These are phyloP conservation scores for Termitomyces sp. DNA, from an alignment of 768 basidiomycete species.

Conservation along the genomic window DNA sequence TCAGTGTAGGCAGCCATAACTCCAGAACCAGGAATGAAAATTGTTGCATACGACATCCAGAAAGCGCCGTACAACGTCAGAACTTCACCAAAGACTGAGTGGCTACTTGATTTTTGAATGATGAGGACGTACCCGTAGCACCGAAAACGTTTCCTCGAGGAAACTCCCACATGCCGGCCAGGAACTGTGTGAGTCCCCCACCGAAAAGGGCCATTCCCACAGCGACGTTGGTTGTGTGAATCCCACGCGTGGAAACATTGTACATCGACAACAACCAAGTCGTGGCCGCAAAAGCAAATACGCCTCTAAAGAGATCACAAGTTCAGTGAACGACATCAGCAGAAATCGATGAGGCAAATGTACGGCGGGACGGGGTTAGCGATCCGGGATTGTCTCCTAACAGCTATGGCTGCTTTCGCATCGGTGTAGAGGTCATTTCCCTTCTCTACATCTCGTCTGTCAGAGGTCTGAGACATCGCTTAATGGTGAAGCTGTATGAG, in stretches of 20 bases:
- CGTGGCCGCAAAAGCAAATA: conserved; percentile 39
- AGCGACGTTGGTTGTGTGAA: conserved; percentile 53
- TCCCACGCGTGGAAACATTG: conserved; percentile 48
- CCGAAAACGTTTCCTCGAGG: conserved; percentile 58
- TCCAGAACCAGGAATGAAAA: conserved; percentile 63
- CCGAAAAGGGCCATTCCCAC: conserved; percentile 72
- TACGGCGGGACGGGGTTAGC: conserved; percentile 29
- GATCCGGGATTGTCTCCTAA: conserved; percentile 17
- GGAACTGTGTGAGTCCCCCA: conserved; percentile 74
- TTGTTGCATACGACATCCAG: conserved; percentile 73
- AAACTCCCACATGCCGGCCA: conserved; percentile 82
- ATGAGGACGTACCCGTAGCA: conserved; percentile 44
- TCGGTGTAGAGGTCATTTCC: not conserved
- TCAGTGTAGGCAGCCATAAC: conserved; percentile 43
- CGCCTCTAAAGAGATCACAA: conserved; percentile 17
- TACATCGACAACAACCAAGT: conserved; percentile 67
- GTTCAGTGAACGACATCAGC: not conserved
- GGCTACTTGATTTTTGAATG: not conserved
- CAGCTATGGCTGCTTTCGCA: not conserved
- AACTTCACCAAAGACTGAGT: conserved; percentile 28
- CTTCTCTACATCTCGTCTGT: conserved; percentile 2
- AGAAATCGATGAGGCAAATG: conserved; percentile 1
- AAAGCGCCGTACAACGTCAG: conserved; percentile 74
- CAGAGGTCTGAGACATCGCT: not conserved
- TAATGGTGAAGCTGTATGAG: not conserved